Evolutionary conservation across 1,284 basidiomycete genomes (phyloP), one percentile per base, ranked within the genome.

Genomic region (Stygiomarasmius scandens): DNA sequence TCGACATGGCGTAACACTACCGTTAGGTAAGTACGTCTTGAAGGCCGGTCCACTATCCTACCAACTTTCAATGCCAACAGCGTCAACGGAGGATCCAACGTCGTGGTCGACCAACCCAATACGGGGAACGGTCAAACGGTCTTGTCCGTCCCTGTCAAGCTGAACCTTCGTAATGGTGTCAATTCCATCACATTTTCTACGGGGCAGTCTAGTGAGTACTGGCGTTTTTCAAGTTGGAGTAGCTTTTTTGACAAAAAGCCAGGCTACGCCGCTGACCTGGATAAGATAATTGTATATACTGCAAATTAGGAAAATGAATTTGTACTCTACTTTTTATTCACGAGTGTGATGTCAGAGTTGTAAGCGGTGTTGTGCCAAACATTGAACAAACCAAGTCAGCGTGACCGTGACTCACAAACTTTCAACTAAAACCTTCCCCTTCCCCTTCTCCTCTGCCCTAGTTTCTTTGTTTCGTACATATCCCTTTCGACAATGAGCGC

Each of bases 231-330:
- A 4, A 38, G 49, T 36, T 19, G 58, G 44, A n/a, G 6, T 27
- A 46, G 43, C 29, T 45, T n/a, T 38, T 55, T 25, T 27, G 43
- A 32, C 29, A 32, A 32, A 32, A 32, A 5, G 29, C 29, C 61
- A 84, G 83, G 72, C 61, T 86, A 80, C 65, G 84, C 83, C 23
- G 84, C 73, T n/a, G 83, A 86, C 65, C 71, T 85, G 47, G 84
- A 86, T 69, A 85, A 78, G 71, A 83, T 86, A 64, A 73, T 85
- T 50, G 83, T 86, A 3, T 86, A 84, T 66, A 77, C 75, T 23
- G 70, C 73, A 16, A 66, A 55, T 53, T 20, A 46, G 27, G 14
- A 8, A 29, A n/a, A n/a, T n/a, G n/a, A n/a, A n/a, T n/a, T n/a
- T n/a, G n/a, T n/a, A n/a, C n/a, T n/a, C n/a, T n/a, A n/a, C n/a